Evolutionary conservation across 805 yeast species (phyloP).

Genomic region (Dipodascus geniculatus): DNA sequence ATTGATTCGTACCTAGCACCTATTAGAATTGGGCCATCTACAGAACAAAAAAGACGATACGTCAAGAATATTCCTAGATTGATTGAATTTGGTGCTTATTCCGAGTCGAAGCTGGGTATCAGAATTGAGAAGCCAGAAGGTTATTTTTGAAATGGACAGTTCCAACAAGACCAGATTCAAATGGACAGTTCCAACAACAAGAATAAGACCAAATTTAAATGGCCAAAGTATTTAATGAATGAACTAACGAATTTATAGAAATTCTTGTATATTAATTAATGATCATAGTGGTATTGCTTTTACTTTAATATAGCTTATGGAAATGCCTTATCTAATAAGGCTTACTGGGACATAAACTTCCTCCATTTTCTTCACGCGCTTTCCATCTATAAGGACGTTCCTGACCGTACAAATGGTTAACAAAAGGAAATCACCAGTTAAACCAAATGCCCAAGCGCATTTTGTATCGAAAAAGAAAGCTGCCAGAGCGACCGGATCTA

Average conservation of each 20-base stretch:
- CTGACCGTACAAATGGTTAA: too few relatives aligned
- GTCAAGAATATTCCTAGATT: background rate
- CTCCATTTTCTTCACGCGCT: too few relatives aligned
- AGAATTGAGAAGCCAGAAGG: background rate
- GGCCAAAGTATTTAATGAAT: background rate
- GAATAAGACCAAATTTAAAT: too few relatives aligned
- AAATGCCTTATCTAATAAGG: too few relatives aligned
- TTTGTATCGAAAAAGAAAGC: too few relatives aligned
- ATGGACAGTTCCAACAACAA: too few relatives aligned
- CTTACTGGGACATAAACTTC: too few relatives aligned
- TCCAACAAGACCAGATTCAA: too few relatives aligned
- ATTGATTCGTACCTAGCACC: background rate
- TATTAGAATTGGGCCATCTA: background rate
- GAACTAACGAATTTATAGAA: background rate
- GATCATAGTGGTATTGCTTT: background rate
- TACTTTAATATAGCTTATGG: background rate
- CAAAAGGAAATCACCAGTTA: too few relatives aligned
- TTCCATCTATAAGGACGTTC: too few relatives aligned
- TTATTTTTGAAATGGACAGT: background rate
- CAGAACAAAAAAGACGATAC: background rate
- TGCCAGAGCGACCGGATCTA: too few relatives aligned
- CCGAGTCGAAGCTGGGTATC: background rate
- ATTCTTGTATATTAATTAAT: background rate
- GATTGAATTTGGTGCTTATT: slow-evolving; percentile 1
- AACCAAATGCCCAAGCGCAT: too few relatives aligned